Conservation (phyloP, 768 basidiomycete species). For the Mrakia hoshinonis region DNA sequence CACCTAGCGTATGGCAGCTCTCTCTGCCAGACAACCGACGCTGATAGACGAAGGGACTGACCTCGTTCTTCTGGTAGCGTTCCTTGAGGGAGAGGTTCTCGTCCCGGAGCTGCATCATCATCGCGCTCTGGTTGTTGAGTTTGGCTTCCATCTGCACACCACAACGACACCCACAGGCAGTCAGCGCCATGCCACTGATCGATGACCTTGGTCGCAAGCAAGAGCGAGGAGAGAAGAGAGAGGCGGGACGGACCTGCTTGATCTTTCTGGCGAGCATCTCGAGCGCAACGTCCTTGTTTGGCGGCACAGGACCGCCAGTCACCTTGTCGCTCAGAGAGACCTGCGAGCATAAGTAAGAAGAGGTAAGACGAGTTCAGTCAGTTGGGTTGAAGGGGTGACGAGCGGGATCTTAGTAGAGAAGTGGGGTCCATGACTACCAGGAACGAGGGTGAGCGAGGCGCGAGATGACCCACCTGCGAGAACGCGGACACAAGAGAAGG, state of each 20-base stretch:
- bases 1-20: too few relatives aligned
- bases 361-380: too few relatives aligned
- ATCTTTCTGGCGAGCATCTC: constrained; percentile 24
- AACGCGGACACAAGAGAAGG: neutral
- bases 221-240: neutral
- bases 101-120: constrained; percentile 27
- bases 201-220: neutral
- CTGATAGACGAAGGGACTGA: neutral
- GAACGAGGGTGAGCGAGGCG: neutral
- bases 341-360: neutral
- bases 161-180: neutral
- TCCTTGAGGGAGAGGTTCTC: constrained; percentile 27
- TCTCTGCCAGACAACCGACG: neutral
- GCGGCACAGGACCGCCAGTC: neutral
- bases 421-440: neutral
- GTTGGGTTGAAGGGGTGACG: neutral
- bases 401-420: neutral
- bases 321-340: neutral
- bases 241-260: neutral
- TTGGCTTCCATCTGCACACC: constrained; percentile 26
- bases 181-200: neutral
- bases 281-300: constrained; percentile 22
- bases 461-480: neutral
- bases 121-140: constrained; percentile 23
- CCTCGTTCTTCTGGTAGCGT: constrained; percentile 1